Conservation (phyloP, 106 monocot species). For the Dendrobium huoshanense region DNA sequence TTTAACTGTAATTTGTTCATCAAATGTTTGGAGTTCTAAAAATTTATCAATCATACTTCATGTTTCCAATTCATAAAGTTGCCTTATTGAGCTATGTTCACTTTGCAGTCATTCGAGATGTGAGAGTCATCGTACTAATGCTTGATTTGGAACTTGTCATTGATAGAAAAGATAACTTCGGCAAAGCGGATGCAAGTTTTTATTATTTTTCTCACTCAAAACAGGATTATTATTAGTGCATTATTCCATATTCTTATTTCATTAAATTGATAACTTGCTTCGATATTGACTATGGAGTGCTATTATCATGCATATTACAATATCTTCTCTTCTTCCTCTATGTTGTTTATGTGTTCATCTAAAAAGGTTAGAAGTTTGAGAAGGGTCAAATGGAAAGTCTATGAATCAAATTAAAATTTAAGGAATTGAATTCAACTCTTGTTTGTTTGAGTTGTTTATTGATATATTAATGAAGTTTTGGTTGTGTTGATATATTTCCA, state of each 20-base stretch:
- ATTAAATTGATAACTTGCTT: background rate
- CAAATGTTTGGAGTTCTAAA: too few species aligned
- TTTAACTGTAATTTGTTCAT: background rate
- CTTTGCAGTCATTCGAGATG: conserved; percentile 84
- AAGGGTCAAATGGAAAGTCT: background rate
- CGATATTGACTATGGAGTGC: background rate
- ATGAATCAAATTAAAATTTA: background rate
- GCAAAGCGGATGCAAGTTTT: conserved; percentile 90
- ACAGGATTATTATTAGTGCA: background rate
- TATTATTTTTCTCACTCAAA: background rate
- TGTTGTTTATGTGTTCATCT: background rate
- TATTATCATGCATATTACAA: background rate
- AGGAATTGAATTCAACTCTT: background rate
- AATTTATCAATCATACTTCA: too few species aligned
- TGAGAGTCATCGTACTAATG: conserved; percentile 96
- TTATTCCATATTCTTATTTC: background rate
- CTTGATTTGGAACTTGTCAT: conserved; percentile 83
- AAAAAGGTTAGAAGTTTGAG: background rate
- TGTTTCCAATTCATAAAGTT: too few species aligned
- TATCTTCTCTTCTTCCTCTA: background rate
- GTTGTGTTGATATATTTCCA: too few species aligned
- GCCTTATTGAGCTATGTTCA: too few species aligned
- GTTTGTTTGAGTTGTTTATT: background rate
- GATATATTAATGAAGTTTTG: background rate
- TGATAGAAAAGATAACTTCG: conserved; percentile 80